Conservation (phyloP, 225 moss, liverwort and hornwort genomes). For the Polytrichum formosum region DNA sequence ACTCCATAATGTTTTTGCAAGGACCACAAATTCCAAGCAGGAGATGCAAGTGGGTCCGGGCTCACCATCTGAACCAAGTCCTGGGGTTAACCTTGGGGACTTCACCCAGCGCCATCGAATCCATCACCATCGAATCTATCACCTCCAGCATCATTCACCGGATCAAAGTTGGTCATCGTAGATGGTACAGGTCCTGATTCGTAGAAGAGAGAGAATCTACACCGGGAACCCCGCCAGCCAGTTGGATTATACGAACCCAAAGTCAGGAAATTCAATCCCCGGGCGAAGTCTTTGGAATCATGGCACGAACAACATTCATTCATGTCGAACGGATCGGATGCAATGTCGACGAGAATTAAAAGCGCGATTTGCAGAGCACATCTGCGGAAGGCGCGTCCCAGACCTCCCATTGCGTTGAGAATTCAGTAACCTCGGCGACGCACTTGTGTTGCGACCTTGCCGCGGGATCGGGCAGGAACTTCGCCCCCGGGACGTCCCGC, state of each 20-base stretch:
- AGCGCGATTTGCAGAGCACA: constrained; percentile 17
- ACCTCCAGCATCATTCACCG: too few species aligned
- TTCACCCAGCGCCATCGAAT: too few species aligned
- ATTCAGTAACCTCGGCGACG: constrained; percentile 36
- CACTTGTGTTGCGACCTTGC: constrained; percentile 16
- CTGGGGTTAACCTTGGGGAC: too few species aligned
- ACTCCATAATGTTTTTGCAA: background rate
- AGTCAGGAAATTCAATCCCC: background rate
- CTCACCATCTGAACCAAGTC: too few species aligned
- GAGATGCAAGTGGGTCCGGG: too few species aligned
- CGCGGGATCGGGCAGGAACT: background rate
- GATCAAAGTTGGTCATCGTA: too few species aligned
- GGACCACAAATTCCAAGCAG: too few species aligned
- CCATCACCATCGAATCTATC: too few species aligned
- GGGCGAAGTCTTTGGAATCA: too few species aligned
- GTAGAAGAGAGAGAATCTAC: background rate
- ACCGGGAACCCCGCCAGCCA: background rate
- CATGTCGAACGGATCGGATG: too few species aligned
- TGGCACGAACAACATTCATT: too few species aligned
- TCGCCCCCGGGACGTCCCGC: constrained; percentile 15
- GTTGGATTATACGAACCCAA: background rate
- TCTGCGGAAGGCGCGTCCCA: constrained; percentile 62
- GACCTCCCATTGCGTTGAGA: constrained; percentile 55
- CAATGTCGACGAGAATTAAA: background rate
- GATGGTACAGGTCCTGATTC: too few species aligned